Percentiles rank a stretch among this genome's conserved stretches.
Conservation (phyloP, 2,329 filamentous ascomycete genomes). For the Daldinia sp. region DNA sequence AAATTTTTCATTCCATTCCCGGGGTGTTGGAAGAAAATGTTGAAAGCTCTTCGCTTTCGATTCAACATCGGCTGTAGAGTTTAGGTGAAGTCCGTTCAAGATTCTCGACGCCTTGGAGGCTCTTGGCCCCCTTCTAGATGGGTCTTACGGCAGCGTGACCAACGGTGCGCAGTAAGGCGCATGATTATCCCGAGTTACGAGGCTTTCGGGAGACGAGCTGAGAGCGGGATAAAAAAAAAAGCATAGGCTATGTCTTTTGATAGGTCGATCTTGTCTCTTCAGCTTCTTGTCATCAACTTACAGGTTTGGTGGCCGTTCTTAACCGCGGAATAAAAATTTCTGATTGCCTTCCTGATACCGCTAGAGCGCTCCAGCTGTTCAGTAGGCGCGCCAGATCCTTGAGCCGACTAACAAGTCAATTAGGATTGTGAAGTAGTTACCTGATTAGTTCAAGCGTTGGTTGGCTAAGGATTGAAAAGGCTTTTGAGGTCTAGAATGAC, state of each 20-base stretch:
- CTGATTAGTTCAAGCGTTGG: constrained; percentile 31
- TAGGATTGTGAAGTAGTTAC: constrained; percentile 25
- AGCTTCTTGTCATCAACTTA: constrained; percentile 30
- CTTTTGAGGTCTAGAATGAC: constrained; percentile 17
- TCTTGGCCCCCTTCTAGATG: constrained; percentile 20
- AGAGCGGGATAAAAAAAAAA: constrained; percentile 29
- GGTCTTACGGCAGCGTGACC: constrained; percentile 6
- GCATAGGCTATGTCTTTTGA: constrained; percentile 18
- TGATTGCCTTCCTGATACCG: constrained; percentile 41
- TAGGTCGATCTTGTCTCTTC: constrained; percentile 21
- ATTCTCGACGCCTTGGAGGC: constrained; percentile 21
- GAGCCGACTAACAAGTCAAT: constrained; percentile 28
- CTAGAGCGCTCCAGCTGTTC: constrained; percentile 33
- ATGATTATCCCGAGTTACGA: constrained; percentile 15
- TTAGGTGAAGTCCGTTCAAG: constrained; percentile 20
- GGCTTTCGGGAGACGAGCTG: constrained; percentile 28
- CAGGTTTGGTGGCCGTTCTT: constrained; percentile 5
- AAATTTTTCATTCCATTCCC: constrained; percentile 34
- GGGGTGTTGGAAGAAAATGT: constrained; percentile 28
- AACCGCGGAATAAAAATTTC: constrained; percentile 19
- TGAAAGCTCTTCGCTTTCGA: constrained; percentile 19
- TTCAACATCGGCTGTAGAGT: constrained; percentile 13
- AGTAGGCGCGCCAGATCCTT: constrained; percentile 39
- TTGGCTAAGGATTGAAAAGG: constrained; percentile 27
- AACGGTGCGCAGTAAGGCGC: constrained; percentile 16